Percentiles rank a stretch among this genome's conserved stretches.
phyloP scores from a whole-genome alignment of 768 basidiomycete species.

The Coprinopsis strossmayeri region DNA sequence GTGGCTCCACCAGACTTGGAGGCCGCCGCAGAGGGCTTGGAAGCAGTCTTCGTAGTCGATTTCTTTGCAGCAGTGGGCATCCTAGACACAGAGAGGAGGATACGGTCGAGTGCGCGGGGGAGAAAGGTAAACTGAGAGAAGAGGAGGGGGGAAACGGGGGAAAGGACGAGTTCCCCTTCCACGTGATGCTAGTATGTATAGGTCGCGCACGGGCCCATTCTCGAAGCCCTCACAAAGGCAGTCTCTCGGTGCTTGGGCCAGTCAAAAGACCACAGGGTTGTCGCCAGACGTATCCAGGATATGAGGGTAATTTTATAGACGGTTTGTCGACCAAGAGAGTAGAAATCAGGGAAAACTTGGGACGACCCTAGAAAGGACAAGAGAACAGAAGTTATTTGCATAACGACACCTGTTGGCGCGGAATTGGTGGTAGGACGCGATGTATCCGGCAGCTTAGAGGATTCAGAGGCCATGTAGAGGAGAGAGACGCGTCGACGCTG shows the following conservation, averaged over 20 bases:
- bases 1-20: constrained; percentile 31
- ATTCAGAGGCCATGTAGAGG: not conserved
- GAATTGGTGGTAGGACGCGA: not conserved
- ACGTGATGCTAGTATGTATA: constrained; percentile 22
- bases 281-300: not conserved
- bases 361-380: not conserved
- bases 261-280: not conserved
- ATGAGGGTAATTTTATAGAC: constrained; percentile 2
- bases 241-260: not conserved
- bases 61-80: constrained; percentile 32
- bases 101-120: not conserved
- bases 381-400: not conserved
- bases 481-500: constrained; percentile 2
- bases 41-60: constrained; percentile 27
- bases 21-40: constrained; percentile 26
- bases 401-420: not conserved
- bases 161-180: constrained; percentile 14
- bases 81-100: not conserved
- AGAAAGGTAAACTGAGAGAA: constrained; percentile 1
- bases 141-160: constrained; percentile 12
- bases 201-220: constrained; percentile 23
- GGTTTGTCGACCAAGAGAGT: constrained; percentile 1
- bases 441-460: not conserved
- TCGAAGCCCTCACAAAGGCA: not conserved
- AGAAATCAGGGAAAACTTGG: constrained; percentile 1